Conservation (phyloP, 2,329 filamentous ascomycete genomes). For the Pestalotiopsis sp. region DNA sequence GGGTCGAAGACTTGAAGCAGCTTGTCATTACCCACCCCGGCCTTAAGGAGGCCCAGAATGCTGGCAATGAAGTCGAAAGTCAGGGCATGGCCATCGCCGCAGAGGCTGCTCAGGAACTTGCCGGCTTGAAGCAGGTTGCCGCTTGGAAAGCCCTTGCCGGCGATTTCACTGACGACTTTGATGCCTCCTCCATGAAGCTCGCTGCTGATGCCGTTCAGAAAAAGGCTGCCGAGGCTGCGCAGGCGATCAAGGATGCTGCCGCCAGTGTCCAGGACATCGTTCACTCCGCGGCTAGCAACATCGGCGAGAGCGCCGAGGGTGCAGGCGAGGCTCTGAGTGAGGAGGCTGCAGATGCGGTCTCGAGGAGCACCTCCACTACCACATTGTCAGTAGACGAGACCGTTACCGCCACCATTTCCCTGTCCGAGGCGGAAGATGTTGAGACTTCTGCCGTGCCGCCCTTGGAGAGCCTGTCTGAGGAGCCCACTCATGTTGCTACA, state of each 20-base stretch:
- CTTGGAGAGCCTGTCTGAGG: slow-evolving; percentile 21
- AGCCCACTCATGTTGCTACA: slow-evolving; percentile 22
- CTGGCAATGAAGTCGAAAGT: slow-evolving; percentile 71
- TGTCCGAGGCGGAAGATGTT: slow-evolving; percentile 19
- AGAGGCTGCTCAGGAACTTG: slow-evolving; percentile 76
- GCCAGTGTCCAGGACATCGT: slow-evolving; percentile 22
- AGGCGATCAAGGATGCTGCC: slow-evolving; percentile 21
- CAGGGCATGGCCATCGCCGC: slow-evolving; percentile 81
- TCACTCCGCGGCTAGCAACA: slow-evolving; percentile 3
- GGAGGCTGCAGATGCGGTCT: slow-evolving; percentile 30
- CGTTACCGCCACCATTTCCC: slow-evolving; percentile 29
- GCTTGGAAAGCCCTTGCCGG: slow-evolving; percentile 78
- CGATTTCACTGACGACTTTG: slow-evolving; percentile 80
- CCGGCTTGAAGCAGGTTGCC: slow-evolving; percentile 79
- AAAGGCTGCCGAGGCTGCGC: slow-evolving; percentile 30
- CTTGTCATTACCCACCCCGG: slow-evolving; percentile 75
- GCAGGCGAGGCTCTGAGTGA: slow-evolving; percentile 23
- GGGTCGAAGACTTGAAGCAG: slow-evolving; percentile 79
- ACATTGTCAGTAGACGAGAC: slow-evolving; percentile 23
- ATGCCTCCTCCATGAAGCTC: slow-evolving; percentile 63
- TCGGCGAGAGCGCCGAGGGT: slow-evolving; percentile 11
- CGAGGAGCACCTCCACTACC: slow-evolving; percentile 20
- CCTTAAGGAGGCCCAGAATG: slow-evolving; percentile 67
- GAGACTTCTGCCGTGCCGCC: slow-evolving; percentile 24
- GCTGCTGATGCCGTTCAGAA: slow-evolving; percentile 44